Percentiles rank a stretch among this genome's conserved stretches.
phyloP scores from a whole-genome alignment of 352 stramenopile genomes.

The Discostella stelligera region DNA sequence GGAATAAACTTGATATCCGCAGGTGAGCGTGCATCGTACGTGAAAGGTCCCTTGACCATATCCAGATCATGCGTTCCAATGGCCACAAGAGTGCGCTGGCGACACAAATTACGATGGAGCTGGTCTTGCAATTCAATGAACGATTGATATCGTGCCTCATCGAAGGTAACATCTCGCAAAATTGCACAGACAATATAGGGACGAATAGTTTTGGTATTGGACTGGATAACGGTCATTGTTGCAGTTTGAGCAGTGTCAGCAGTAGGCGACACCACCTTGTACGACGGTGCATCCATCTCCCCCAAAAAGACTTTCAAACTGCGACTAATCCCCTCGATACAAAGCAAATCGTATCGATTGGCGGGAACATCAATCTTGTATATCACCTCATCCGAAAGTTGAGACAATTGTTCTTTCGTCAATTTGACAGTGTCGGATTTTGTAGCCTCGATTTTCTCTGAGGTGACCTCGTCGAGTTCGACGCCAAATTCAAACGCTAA shows the following conservation, averaged over 20 bases:
- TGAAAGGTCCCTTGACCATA: constrained; percentile 91
- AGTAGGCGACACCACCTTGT: constrained; percentile 68
- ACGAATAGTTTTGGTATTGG: constrained; percentile 90
- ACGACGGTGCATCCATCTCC: constrained; percentile 90
- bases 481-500: constrained; percentile 99
- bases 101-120: constrained; percentile 99
- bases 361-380: constrained; percentile 99
- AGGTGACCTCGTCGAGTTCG: constrained; percentile 94
- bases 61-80: constrained; percentile 99
- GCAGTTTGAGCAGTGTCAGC: constrained; percentile 29
- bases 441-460: constrained; percentile 82
- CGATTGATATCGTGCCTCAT: constrained; percentile 93
- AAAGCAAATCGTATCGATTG: constrained; percentile 99
- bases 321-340: constrained; percentile 96
- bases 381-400: constrained; percentile 87
- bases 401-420: constrained; percentile 62
- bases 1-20: constrained; percentile 96
- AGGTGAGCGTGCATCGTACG: constrained; percentile 89
- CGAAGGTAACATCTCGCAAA: constrained; percentile 95
- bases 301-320: constrained; percentile 96
- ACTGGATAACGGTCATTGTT: constrained; percentile 85
- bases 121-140: constrained; percentile 99
- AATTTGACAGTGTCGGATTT: constrained; percentile 74
- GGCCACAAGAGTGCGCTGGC: constrained; percentile 96
- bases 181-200: constrained; percentile 98